These are phyloP conservation scores for Claviceps quebecensis DNA, from an alignment of 2,329 filamentous ascomycete species.

Conservation along the genomic window DNA sequence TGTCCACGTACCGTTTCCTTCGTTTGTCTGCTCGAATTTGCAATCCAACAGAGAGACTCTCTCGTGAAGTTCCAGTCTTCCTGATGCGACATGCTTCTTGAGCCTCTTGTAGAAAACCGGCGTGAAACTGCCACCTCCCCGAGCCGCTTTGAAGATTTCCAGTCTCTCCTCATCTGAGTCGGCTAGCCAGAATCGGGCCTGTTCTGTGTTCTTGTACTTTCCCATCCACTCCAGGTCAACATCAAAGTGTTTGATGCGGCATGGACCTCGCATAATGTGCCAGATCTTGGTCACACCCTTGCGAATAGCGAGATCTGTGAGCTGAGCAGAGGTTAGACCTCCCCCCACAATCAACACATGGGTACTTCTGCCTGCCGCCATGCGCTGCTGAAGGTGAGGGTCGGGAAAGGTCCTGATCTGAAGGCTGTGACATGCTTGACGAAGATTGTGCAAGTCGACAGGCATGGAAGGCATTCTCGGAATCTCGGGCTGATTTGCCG, in stretches of 20 bases:
- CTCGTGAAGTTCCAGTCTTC: conserved; percentile 40
- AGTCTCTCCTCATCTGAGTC: conserved; percentile 57
- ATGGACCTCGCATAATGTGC: conserved; percentile 49
- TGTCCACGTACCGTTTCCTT: conserved; percentile 17
- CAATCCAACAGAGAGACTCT: conserved; percentile 41
- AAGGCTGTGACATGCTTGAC: conserved; percentile 49
- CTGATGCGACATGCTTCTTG: conserved; percentile 39
- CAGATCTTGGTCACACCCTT: conserved; percentile 54
- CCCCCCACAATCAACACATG: conserved; percentile 60
- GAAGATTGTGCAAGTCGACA: conserved; percentile 7
- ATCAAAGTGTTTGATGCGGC: conserved; percentile 62
- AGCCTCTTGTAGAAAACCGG: conserved; percentile 54
- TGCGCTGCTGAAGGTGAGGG: conserved; percentile 34
- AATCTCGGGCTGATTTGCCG: conserved; percentile 44
- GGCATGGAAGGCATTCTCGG: conserved; percentile 24
- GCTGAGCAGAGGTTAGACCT: conserved; percentile 62
- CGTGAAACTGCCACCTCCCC: conserved; percentile 65
- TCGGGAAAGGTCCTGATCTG: conserved; percentile 46
- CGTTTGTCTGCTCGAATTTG: conserved; percentile 31
- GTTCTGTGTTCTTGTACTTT: conserved; percentile 66
- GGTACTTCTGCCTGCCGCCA: conserved; percentile 35
- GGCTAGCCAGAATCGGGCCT: conserved; percentile 64
- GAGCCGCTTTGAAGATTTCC: conserved; percentile 49
- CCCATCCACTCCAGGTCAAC: conserved; percentile 66
- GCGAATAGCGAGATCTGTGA: conserved; percentile 51